Evolutionary conservation across 371 early-diverging fungal genomes (phyloP), one percentile per base, ranked within the genome.

Genomic region (Rhizopus arrhizus): DNA sequence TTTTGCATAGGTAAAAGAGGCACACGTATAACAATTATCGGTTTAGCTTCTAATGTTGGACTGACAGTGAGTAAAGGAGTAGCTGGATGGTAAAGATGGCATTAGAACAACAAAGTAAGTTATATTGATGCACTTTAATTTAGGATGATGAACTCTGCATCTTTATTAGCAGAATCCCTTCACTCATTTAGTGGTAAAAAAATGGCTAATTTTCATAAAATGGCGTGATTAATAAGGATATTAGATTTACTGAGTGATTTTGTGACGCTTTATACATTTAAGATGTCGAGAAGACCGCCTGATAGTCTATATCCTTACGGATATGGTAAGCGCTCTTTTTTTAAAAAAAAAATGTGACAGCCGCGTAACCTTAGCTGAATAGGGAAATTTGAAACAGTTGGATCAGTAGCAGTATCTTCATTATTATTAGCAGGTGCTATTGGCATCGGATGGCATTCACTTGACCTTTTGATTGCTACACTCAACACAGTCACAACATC

Each of bases 341-440:
- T 42, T 36, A 12, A 16, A 41, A 29, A 40, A 12, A n/a, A 31
- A 9, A 22, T 22, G 22, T 22, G 22, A 2, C 22, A 22, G 22
- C 22, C 22, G 22, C 22, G 22, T 22, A 22, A 22, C 22, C 22
- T 22, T 2, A 22, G 22, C 2, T 22, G 22, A 22, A 13, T 59
- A 84, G 89, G 90, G 3, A 77, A 85, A 59, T 87, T 78, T 55
- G 89, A 89, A 62, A 85, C 90, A 0, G 65, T 89, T n/a, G 90
- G 90, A 0, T 86, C 89, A 2, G 63, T 89, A 7, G 77, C 78
- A 36, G 87, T 89, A n/a, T 85, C 88, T 4, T 71, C 82, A 0
- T 72, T 89, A 28, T 62, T 89, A 59, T 77, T 88, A 12, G 72
- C 76, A 8, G 86, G 87, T 43, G 86, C 85, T 5, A 49, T 80